Conservation (phyloP, 2,329 filamentous ascomycete genomes). For the Raffaelea albimanens region DNA sequence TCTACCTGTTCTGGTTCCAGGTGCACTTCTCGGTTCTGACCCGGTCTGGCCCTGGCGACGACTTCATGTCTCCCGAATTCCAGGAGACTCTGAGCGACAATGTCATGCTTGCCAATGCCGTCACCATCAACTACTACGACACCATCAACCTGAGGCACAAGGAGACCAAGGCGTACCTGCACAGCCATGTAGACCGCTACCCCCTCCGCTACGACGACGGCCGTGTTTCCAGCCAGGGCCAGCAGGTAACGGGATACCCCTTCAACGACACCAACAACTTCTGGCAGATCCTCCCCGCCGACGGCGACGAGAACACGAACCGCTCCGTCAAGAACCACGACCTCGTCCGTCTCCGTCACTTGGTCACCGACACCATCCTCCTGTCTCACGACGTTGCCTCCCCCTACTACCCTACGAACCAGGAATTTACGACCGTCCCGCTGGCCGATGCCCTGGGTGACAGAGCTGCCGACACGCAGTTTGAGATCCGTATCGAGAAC, state of each 20-base stretch:
- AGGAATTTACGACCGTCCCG: constrained; percentile 86
- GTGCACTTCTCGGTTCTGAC: constrained; percentile 89
- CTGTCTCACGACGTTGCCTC: constrained; percentile 96
- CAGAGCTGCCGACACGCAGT: constrained; percentile 81
- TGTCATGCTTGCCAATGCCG: constrained; percentile 75
- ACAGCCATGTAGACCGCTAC: constrained; percentile 84
- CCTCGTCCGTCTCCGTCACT: constrained; percentile 73
- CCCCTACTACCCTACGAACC: constrained; percentile 92
- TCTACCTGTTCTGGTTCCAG: constrained; percentile 99
- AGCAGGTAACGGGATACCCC: constrained; percentile 96
- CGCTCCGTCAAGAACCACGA: constrained; percentile 74
- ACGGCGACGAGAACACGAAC: constrained; percentile 45
- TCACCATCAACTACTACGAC: constrained; percentile 86
- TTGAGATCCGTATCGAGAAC: constrained; percentile 83
- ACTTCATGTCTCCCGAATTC: constrained; percentile 98
- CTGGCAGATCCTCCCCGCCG: constrained; percentile 79
- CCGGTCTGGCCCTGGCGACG: constrained; percentile 86
- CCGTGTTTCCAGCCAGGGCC: constrained; percentile 91
- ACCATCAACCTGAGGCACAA: constrained; percentile 84
- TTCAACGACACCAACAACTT: constrained; percentile 99
- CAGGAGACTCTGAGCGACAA: constrained; percentile 97
- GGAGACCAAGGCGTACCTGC: constrained; percentile 92
- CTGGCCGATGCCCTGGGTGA: constrained; percentile 62
- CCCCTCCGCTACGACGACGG: constrained; percentile 95
- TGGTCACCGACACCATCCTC: constrained; percentile 77